Evolutionary conservation across 140 eudicot species (phyloP).

Genomic region (Bidens hawaiensis): DNA sequence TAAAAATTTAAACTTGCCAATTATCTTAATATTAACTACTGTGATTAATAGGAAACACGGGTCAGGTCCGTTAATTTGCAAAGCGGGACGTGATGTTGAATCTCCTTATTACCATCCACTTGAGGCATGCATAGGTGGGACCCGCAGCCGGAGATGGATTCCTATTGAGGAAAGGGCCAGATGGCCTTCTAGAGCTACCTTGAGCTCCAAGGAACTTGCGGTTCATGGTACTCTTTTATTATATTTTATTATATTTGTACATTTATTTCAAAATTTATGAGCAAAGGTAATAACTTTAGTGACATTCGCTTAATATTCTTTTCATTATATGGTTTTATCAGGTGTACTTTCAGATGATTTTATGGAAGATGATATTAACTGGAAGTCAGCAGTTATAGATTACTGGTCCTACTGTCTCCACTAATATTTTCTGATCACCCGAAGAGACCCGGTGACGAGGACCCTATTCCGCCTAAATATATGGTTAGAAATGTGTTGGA

Average conservation of each 20-base stretch:
- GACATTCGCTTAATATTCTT: too few species aligned
- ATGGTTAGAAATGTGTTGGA: slow-evolving; percentile 96
- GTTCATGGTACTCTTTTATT: slow-evolving; percentile 70
- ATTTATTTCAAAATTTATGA: not conserved
- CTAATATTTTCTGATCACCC: slow-evolving; percentile 97
- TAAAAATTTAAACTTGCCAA: not conserved
- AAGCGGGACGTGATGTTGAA: slow-evolving; percentile 78
- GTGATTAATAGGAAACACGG: slow-evolving; percentile 58
- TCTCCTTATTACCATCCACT: slow-evolving; percentile 87
- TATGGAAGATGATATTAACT: slow-evolving; percentile 59
- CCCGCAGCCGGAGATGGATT: slow-evolving; percentile 88
- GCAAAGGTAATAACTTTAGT: too few species aligned
- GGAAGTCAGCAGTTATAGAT: slow-evolving; percentile 66
- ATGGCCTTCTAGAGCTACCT: slow-evolving; percentile 83
- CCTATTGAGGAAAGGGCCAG: slow-evolving; percentile 70
- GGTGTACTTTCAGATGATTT: slow-evolving; percentile 77
- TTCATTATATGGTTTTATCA: slow-evolving; percentile 12
- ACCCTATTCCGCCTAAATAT: slow-evolving; percentile 95
- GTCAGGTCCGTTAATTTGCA: slow-evolving; percentile 62
- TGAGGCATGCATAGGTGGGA: slow-evolving; percentile 85
- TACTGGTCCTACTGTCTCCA: slow-evolving; percentile 97
- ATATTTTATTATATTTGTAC: slow-evolving; percentile 5
- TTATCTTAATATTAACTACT: slow-evolving; percentile 21
- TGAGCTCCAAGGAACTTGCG: slow-evolving; percentile 60
- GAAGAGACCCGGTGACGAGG: slow-evolving; percentile 98